Base-by-base conservation (phyloP, 2,329 filamentous ascomycete species). In the Colletotrichum sp. region DNA sequence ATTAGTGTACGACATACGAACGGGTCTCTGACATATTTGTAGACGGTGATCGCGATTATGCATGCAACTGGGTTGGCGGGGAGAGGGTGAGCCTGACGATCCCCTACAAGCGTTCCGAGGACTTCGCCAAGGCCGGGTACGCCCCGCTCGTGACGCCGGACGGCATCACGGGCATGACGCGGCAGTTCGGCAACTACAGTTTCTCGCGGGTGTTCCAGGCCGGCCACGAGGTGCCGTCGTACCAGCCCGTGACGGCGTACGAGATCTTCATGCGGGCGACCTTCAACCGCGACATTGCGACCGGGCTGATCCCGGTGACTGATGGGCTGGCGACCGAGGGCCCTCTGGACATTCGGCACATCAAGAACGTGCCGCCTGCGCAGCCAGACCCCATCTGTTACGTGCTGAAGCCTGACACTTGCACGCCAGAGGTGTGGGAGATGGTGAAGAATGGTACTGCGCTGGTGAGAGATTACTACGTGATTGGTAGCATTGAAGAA, bases 181-280 rank as follows among this genome's bases (percentile, higher is more conserved):
- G 93, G 1, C 92, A 95, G 79, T 90, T 89, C 76, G 93, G 92
- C 16, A 94, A 94, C 77, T 87, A 91, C 75, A 90, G 87, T 13
- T 92, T 92, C 81, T 87, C 88, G 38, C 85, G 90, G 0, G 86
- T 92, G 6, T 91, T 89, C 78, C 84, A 91, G 77, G 85, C 89
- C 12, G 90, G 90, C 1, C 90, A 91, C 77, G 86, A 90, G 79
- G 84, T 90, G 15, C 87, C 88, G 0, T 85, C 84, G 33, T 87
- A 88, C 77, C 88, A 90, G 80, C 88, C 88, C 29, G 80, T 85
- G 66, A 85, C 87, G 4, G 81, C 87, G 3, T 83, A 88, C 77
- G 83, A 84, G 72, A 80, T 89, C 72, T 91, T 90, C 76, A 84
- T 85, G 66, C 86, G 90, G 24, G 89, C 88, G 8, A 83, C 91